A percentile compares a stretch with the other conserved stretches of the same genome.
These are phyloP conservation scores for Thalassia testudinum DNA, from an alignment of 116 monocot species.

Conservation along the genomic window DNA sequence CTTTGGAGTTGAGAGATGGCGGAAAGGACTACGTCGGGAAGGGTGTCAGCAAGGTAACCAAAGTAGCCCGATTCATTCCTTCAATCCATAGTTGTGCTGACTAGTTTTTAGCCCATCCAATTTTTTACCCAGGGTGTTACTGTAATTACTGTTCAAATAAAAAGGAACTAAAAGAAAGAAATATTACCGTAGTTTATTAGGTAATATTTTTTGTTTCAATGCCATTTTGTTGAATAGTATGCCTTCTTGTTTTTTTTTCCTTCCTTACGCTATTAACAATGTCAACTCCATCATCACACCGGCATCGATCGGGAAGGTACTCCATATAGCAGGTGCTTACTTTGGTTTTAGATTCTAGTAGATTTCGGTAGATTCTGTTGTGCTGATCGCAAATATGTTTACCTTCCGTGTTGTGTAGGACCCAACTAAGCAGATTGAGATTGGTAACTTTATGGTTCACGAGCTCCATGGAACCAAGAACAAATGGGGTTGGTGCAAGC, in stretches of 20 bases:
- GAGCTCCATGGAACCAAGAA: slow-evolving; percentile 69
- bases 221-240: not conserved
- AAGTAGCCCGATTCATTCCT: not conserved
- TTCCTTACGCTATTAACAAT: slow-evolving; percentile 51
- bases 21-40: slow-evolving; percentile 86
- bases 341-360: not conserved
- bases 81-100: not conserved
- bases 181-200: too few species aligned
- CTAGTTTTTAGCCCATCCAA: not conserved
- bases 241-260: not conserved
- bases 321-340: not conserved
- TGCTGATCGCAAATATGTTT: slow-evolving; percentile 1
- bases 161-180: not conserved
- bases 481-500: slow-evolving; percentile 91
- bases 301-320: slow-evolving; percentile 62
- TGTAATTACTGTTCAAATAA: not conserved
- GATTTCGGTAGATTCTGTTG: not conserved
- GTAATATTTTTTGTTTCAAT: not conserved
- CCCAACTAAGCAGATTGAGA: slow-evolving; percentile 51
- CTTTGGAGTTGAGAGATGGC: slow-evolving; percentile 86
- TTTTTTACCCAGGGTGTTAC: not conserved
- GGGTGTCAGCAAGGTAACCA: slow-evolving; percentile 65
- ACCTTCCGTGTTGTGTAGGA: slow-evolving; percentile 20
- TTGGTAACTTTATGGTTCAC: slow-evolving; percentile 73
- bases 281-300: slow-evolving; percentile 60